Conservation (phyloP, 2,329 filamentous ascomycete genomes). For the Clonostachys rhizophaga region DNA sequence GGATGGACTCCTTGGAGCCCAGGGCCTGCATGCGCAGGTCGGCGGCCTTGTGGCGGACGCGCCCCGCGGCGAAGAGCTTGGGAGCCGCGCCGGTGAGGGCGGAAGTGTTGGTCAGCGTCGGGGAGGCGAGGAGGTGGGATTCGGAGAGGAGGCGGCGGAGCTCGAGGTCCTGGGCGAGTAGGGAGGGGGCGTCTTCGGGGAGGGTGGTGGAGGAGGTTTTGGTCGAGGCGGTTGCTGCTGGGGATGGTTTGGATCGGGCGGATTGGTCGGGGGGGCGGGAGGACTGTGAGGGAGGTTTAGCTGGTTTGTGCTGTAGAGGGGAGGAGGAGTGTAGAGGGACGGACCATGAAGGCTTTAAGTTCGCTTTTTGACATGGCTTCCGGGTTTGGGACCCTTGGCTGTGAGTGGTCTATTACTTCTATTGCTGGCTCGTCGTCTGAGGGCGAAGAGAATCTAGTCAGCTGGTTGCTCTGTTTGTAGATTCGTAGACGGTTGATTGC, state of each 20-base stretch:
- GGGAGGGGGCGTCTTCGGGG: constrained; percentile 57
- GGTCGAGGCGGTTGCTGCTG: constrained; percentile 13
- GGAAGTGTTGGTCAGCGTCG: constrained; percentile 27
- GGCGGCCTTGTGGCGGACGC: constrained; percentile 73
- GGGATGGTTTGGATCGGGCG: constrained; percentile 8
- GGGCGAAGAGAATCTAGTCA: too few species aligned
- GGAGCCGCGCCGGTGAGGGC: constrained; percentile 10
- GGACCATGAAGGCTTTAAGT: constrained; percentile 73
- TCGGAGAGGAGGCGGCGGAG: constrained; percentile 87
- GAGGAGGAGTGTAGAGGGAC: constrained; percentile 2
- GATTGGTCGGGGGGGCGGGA: constrained; percentile 41
- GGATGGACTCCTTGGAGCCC: constrained; percentile 71
- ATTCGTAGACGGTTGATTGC: constrained; percentile 6
- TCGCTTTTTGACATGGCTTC: constrained; percentile 59
- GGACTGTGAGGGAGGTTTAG: constrained; percentile 23
- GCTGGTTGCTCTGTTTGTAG: too few species aligned
- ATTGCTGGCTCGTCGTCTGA: constrained; percentile 24
- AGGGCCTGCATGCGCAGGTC: constrained; percentile 81
- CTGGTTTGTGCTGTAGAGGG: background rate
- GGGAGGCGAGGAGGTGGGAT: constrained; percentile 70
- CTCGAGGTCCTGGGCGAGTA: constrained; percentile 87
- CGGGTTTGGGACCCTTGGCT: constrained; percentile 25
- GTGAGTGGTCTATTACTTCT: constrained; percentile 59
- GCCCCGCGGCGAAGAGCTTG: constrained; percentile 52
- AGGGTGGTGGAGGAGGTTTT: constrained; percentile 18